Conservation (phyloP, 2,329 filamentous ascomycete genomes). For the Microsporum audouinii region DNA sequence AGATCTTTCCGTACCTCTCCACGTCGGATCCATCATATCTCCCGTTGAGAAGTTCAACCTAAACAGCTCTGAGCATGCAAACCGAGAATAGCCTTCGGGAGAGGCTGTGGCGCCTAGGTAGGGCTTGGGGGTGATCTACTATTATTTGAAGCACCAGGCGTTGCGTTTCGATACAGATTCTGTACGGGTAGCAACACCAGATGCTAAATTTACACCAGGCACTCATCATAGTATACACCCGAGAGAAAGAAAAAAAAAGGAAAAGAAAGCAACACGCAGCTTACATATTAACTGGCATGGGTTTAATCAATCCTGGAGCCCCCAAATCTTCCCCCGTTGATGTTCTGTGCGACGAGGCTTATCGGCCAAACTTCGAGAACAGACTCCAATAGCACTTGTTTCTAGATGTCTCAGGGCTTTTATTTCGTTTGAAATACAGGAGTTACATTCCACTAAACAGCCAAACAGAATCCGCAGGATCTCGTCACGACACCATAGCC, state of each 20-base stretch:
- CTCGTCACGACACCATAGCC: not conserved
- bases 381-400: not conserved
- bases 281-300: not conserved
- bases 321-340: slow-evolving; percentile 1
- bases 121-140: not conserved
- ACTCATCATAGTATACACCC: not conserved
- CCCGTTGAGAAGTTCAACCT: not conserved
- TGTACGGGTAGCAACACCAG: not conserved
- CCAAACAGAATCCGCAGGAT: not conserved
- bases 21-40: slow-evolving; percentile 2
- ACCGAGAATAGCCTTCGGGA: slow-evolving; percentile 1
- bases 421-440: slow-evolving; percentile 2
- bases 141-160: not conserved
- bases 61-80: not conserved
- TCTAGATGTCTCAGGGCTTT: slow-evolving; percentile 2
- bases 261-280: not conserved
- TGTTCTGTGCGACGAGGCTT: slow-evolving; percentile 1
- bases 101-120: not conserved
- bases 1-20: slow-evolving; percentile 3
- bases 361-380: slow-evolving; percentile 5
- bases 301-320: not conserved
- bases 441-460: slow-evolving; percentile 1
- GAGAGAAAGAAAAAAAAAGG: not conserved
- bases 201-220: no score
- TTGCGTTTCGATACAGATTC: not conserved